These are phyloP conservation scores for Globisporangium barbulae DNA, from an alignment of 352 stramenopile genomes.

Conservation along the genomic window DNA sequence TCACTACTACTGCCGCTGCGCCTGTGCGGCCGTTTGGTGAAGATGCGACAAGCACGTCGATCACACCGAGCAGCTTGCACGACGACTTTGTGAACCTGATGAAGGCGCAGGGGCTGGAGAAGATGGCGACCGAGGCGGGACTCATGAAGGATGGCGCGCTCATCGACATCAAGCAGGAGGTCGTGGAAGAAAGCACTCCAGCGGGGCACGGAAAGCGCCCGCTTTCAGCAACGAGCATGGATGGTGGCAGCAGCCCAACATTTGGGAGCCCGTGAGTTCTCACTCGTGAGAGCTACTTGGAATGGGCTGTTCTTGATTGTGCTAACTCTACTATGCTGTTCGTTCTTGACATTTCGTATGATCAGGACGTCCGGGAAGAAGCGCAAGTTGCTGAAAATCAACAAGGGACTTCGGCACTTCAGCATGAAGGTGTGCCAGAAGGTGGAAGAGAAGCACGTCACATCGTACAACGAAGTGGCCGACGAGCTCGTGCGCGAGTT, in stretches of 20 bases:
- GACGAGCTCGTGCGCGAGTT: constrained; percentile 92
- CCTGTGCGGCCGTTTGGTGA: constrained; percentile 33
- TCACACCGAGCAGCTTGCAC: constrained; percentile 74
- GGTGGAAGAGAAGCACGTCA: constrained; percentile 95
- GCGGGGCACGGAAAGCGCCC: constrained; percentile 22
- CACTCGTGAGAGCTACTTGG: not conserved
- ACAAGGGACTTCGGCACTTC: constrained; percentile 93
- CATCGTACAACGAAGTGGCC: constrained; percentile 94
- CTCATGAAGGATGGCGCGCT: constrained; percentile 73
- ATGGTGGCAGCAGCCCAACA: constrained; percentile 34
- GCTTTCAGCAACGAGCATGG: constrained; percentile 21
- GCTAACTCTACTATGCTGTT: not conserved
- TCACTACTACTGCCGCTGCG: not conserved
- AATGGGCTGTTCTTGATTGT: not conserved
- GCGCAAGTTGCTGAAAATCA: constrained; percentile 81
- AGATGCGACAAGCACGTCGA: constrained; percentile 26
- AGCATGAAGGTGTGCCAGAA: constrained; percentile 96
- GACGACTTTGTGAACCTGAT: constrained; percentile 88
- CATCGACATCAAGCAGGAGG: constrained; percentile 54
- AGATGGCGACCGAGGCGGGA: constrained; percentile 76
- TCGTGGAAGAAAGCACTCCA: constrained; percentile 15
- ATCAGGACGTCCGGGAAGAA: constrained; percentile 65
- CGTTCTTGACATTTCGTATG: not conserved
- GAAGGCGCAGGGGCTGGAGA: constrained; percentile 79
- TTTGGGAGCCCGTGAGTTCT: constrained; percentile 61